Conservation (phyloP, 2,329 filamentous ascomycete species). For the Blastomyces gilchristii region DNA sequence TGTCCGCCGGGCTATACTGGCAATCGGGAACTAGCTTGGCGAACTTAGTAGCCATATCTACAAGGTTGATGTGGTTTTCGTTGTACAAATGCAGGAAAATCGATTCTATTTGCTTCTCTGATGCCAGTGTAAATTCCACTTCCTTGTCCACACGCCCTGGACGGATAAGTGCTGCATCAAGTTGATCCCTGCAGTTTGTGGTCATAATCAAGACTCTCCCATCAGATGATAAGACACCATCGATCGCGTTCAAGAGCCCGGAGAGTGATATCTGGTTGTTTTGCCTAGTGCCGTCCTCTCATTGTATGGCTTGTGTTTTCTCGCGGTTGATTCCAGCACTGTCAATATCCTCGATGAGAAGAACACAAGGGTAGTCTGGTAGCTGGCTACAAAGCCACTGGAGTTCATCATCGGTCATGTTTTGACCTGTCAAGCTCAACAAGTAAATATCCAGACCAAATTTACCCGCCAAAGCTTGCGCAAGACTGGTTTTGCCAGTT, state of each 20-base stretch:
- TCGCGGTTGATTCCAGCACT: conserved; percentile 32
- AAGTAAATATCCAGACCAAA: not conserved
- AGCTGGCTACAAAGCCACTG: not conserved
- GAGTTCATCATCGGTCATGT: not conserved
- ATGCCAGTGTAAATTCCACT: not conserved
- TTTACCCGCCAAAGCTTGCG: not conserved
- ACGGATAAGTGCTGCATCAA: conserved; percentile 37
- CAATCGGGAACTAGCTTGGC: conserved; percentile 23
- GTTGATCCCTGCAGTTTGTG: conserved; percentile 54
- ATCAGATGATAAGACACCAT: conserved; percentile 59
- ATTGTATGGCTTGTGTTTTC: conserved; percentile 7
- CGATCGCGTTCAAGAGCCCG: conserved; percentile 58
- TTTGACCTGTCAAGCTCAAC: not conserved
- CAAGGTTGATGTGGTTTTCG: not conserved
- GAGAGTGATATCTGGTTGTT: conserved; percentile 50
- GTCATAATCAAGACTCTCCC: conserved; percentile 65
- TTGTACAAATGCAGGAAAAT: not conserved
- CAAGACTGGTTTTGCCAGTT: not conserved
- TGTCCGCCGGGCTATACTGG: conserved; percentile 31
- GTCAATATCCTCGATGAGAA: no score
- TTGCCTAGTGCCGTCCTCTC: conserved; percentile 12
- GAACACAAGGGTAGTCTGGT: not conserved
- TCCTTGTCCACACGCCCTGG: not conserved
- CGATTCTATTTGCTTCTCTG: not conserved
- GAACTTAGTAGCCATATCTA: conserved; percentile 26